Base-by-base conservation (phyloP, 1,284 basidiomycete genomes). In the Rhodofomes roseus region DNA sequence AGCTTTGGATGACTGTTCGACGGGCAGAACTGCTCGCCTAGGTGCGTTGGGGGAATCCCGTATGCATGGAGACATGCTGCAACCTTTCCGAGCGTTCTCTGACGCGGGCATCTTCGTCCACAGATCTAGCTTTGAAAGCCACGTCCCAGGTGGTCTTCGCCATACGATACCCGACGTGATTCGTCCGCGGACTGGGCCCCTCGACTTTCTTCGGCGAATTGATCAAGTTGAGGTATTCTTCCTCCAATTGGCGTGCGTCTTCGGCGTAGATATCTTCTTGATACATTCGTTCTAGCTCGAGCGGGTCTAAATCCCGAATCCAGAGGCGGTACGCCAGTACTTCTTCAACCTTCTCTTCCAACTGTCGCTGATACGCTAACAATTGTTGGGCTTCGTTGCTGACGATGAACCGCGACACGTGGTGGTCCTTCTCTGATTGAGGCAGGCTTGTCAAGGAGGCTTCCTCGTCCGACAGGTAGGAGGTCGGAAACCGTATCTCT, bases 121-220 rank as follows among this genome's bases (percentile, higher is more conserved):
- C 4, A 52, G 50, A 52, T 14, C 20, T 36, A 43, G 27, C 6
- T 41, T 39, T 51, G 27, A 52, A 37, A 25, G 62, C 56, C 48
- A 20, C 20, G 12, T 40, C 56, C 62, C 62, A 63, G 7, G 48
- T 60, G 6, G 60, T 52, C 37, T 54, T 23, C 22, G 36, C 41
- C 54, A 63, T 60, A 23, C 62, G 56, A 39, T 51, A 63, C 18
- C 62, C 62, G 37, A 63, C 22, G 29, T 60, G 55, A 22, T 58
- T 57, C 14, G 54, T 41, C 39, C 55, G 31, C 2, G 36, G 20
- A 23, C 34, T 41, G 20, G 37, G 31, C 8, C 11, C 27, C 14
- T 37, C 16, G 18, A 52, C 31, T 18, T 52, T 37, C 20, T 52
- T 12, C 12, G 50, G 50, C 20, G 31, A 22, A 8, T 18, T n/a